Base-by-base conservation (phyloP, 129 eudicot species). In the sunflower (Helianthus annuus) region DNA sequence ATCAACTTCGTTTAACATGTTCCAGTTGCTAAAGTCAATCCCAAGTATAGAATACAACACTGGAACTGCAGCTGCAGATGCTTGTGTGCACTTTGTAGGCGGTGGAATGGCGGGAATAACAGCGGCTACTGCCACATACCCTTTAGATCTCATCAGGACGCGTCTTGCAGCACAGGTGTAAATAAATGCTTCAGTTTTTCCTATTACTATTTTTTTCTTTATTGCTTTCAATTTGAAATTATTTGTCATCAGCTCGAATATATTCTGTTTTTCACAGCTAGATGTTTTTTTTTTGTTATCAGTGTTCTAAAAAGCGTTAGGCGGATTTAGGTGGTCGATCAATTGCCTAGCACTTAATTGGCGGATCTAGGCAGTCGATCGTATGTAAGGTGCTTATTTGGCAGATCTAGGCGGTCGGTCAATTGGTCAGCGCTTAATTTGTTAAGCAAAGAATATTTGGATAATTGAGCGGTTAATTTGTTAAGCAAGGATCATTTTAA, bases 111-210 rank as follows among this genome's bases (percentile, higher is more conserved):
- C 97, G 0, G 97, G 97, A 53, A 76, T 91, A 45, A 91, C 97
- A 38, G 85, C 97, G 75, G 96, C 97, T 40, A 72, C 89, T 38
- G 90, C 88, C 70, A 82, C 96, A 2, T 91, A 91, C 74, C 97
- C 97, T 15, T 72, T 91, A 81, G 97, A 91, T 81, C 97, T 91
- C 71, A 84, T 91, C 69, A 84, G 97, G 76, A 91, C 97, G 13
- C 92, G 96, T 52, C 90, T 91, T 73, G 90, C 97, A 29, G 97
- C 96, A 6, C 97, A 91, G 97, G 97, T 91, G 67, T 57, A 48
- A 62, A 40, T 45, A 46, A 60, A 40, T 46, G 16, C 60, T 57
- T 46, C 3, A 46, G 29, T 42, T 13, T 8, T 59, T 56, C 7
- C 32, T 56, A 56, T 17, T 48, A 48, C 62, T 17, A 14, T 59